Base-by-base conservation (phyloP, 2,329 filamentous ascomycete species). In the Mycogone perniciosa region DNA sequence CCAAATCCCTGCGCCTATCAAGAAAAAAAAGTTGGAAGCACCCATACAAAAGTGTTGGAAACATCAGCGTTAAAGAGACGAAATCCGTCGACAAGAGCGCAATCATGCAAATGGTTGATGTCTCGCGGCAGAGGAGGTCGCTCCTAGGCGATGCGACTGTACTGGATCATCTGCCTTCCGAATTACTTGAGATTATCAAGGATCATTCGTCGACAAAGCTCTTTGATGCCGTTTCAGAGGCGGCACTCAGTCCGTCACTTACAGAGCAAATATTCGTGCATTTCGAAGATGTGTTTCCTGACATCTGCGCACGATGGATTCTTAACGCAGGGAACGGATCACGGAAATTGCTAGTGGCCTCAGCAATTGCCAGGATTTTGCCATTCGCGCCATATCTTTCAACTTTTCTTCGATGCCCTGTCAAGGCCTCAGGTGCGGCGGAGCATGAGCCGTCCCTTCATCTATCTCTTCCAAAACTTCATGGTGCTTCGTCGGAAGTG, bases 271-370 rank as follows among this genome's bases (percentile, higher is more conserved):
- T 96, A 63, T 90, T 93, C 63, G 74, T 80, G 57, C 79, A 86
- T 62, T 90, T 91, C 67, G 83, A 88, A 64, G 73, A 78, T 55
- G 71, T 91, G 38, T 88, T 93, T 61, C 81, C 89, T 59, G 91
- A 96, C 67, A 75, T 95, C 45, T 89, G 86, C 68, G 86, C 89
- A 55, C 77, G 86, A 73, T 95, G 89, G 89, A 74, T 86, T 41
- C 73, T 76, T 61, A 66, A 72, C 64, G 60, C 71, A 30, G 66
- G 67, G 30, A 67, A 64, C 39, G 62, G 67, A 56, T 49, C 66
- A 60, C 58, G 67, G 68, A 59, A 68, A 66, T 60, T 67, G 60
- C 50, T 69, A 33, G 59, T 85, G 47, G 77, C 92, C 56, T 78
- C 84, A 50, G 85, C 88, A 31, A 87, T 96, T 71, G 86, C 88